Percentiles rank a stretch among this genome's conserved stretches.
Conservation (phyloP, 2,329 filamentous ascomycete species). For the Aspergillus tamarii region DNA sequence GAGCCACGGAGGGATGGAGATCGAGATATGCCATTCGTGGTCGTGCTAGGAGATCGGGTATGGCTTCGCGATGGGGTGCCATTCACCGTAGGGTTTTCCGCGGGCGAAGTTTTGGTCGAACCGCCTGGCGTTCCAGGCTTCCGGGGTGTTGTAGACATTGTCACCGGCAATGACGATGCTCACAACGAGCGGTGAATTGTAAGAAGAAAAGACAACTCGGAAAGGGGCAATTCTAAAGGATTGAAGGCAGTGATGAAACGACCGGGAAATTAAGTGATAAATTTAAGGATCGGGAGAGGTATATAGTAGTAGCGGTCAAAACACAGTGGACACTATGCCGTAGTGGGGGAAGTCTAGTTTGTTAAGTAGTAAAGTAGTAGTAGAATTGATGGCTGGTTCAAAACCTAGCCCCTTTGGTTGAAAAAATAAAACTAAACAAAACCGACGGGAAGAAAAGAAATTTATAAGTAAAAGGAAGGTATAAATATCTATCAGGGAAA, state of each 20-base stretch:
- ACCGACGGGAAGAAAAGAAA: conserved; percentile 1
- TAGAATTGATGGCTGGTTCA: conserved; percentile 14
- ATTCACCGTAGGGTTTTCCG: conserved; percentile 34
- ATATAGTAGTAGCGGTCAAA: conserved; percentile 33
- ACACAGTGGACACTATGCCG: conserved; percentile 27
- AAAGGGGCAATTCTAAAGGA: conserved; percentile 13
- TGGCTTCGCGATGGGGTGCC: conserved; percentile 42
- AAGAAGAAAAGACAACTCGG: conserved; percentile 17
- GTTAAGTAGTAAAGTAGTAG: conserved; percentile 3
- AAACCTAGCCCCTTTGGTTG: conserved; percentile 15
- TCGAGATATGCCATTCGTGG: conserved; percentile 55
- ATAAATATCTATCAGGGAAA: background rate
- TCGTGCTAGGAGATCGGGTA: conserved; percentile 55
- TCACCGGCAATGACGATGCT: conserved; percentile 19
- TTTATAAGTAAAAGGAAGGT: conserved; percentile 9
- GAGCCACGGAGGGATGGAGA: conserved; percentile 65
- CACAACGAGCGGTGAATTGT: conserved; percentile 2
- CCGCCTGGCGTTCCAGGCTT: conserved; percentile 43
- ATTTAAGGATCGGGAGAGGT: conserved; percentile 25
- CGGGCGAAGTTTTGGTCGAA: conserved; percentile 37
- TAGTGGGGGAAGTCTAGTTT: conserved; percentile 18
- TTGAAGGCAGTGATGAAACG: conserved; percentile 25
- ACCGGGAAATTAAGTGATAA: conserved; percentile 29
- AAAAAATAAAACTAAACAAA: background rate
- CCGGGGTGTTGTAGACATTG: conserved; percentile 49